phyloP scores from a whole-genome alignment of 169 alveolate species.

The Besnoitia besnoiti region DNA sequence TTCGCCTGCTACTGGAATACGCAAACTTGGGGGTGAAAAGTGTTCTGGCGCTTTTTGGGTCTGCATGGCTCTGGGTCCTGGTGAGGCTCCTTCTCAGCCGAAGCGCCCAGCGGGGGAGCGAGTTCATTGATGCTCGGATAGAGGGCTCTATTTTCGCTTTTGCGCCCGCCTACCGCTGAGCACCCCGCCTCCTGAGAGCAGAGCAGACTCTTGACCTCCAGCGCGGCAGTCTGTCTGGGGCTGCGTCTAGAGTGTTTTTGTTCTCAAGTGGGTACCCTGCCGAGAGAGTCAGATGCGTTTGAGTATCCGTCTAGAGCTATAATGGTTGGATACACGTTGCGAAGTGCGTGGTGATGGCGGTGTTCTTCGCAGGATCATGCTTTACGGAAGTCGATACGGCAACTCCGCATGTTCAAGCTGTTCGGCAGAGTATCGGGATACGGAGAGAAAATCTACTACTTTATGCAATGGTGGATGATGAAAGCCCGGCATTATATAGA shows the following conservation, averaged over 20 bases:
- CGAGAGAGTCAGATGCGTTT: too few species aligned
- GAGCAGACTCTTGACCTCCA: too few species aligned
- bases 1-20: slow-evolving; percentile 18
- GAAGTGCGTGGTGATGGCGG: background rate
- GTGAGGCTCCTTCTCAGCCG: background rate
- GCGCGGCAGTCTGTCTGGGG: too few species aligned
- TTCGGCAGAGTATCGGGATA: background rate
- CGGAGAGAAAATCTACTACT: background rate
- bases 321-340: too few species aligned
- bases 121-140: too few species aligned
- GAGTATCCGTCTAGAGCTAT: too few species aligned
- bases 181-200: too few species aligned
- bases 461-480: slow-evolving; percentile 10
- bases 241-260: too few species aligned
- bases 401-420: slow-evolving; percentile 35
- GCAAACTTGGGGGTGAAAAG: background rate
- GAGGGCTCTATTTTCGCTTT: too few species aligned
- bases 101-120: too few species aligned
- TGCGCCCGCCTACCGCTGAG: too few species aligned
- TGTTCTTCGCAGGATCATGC: slow-evolving; percentile 2
- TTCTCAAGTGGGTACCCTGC: too few species aligned
- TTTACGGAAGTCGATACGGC: slow-evolving; percentile 3
- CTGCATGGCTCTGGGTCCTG: slow-evolving; percentile 32
- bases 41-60: background rate
- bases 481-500: background rate